Evolutionary conservation across 176 grass and related monocot genomes (phyloP).

Genomic region (Raddia guianensis): DNA sequence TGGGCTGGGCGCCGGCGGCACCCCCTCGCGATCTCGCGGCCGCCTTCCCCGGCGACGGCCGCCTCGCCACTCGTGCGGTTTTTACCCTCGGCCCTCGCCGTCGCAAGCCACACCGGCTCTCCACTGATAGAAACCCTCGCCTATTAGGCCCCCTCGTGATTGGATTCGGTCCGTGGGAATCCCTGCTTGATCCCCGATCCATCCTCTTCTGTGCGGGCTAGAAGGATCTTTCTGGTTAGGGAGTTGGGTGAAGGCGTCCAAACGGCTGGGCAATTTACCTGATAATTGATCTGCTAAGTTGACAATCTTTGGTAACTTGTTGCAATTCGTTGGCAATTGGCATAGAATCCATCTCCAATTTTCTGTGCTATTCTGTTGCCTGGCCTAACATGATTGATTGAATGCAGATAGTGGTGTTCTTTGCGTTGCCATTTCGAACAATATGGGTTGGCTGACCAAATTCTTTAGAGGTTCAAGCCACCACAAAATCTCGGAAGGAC

Average conservation of each 20-base stretch:
- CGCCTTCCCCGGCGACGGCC: not conserved
- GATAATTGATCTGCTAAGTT: not conserved
- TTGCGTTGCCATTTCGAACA: conserved; percentile 12
- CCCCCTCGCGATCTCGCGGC: conserved; percentile 1
- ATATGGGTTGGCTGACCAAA: conserved; percentile 86
- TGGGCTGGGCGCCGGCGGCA: not conserved
- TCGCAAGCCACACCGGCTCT: not conserved
- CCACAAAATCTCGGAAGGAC: conserved; percentile 70
- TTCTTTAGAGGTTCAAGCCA: conserved; percentile 80
- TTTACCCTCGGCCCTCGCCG: not conserved
- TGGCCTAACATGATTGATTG: not conserved
- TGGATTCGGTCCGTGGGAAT: not conserved
- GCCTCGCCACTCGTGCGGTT: not conserved
- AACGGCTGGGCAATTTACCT: not conserved
- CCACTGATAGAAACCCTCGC: not conserved
- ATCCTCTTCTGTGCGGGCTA: not conserved
- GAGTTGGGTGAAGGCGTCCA: not conserved
- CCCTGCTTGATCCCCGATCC: not conserved
- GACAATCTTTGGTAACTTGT: not conserved
- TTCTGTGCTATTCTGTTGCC: not conserved
- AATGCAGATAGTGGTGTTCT: conserved; percentile 37
- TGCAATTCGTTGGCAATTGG: not conserved
- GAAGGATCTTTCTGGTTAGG: not conserved
- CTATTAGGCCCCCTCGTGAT: not conserved
- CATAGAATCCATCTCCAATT: not conserved